Base-by-base conservation (phyloP, 2,329 filamentous ascomycete species). In the Hysterium pulicare region DNA sequence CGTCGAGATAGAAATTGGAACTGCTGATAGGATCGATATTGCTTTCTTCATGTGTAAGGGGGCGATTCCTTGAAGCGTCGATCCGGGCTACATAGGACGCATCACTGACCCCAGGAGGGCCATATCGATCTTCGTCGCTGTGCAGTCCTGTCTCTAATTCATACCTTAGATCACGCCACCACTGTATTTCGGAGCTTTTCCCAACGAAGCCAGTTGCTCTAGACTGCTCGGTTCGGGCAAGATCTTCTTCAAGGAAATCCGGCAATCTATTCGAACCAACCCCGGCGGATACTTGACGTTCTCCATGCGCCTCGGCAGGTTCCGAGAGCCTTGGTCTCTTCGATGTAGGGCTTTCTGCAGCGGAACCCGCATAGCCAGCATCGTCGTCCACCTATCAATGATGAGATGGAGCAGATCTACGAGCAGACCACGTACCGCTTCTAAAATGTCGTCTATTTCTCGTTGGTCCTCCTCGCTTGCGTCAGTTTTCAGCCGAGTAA, bases 151-250 rank as follows among this genome's bases (percentile, higher is more conserved):
- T n/a, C n/a, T n/a, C n/a, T n/a, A n/a, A n/a, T n/a, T n/a, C n/a
- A n/a, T n/a, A n/a, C n/a, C n/a, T 52, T 10, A 67, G 49, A 10
- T 55, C 57, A 10, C 50, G 55, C 3, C 58, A 38, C 57, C 56
- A 59, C 38, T 57, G 52, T 5, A 58, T 44, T 21, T 59, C 54
- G 4, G 54, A 58, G 28, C 46, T 48, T 33, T 53, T 54, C 6
- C 55, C 57, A 7, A 58, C 31, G 38, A 55, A 59, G 2, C 53
- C 61, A 19, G 55, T 59, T 5, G 58, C 57, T 15, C 57, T 45
- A 6, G 53, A 40, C 31, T 54, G 38, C 30, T 58, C 51, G 33
- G 35, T 48, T 2, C 43, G 47, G 17, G 54, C 45, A 3, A 58
- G 23, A 41, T 60, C 53, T 37, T 63, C 59, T 21, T 58, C 53